Evolutionary conservation across 345 rosid species (phyloP), one percentile per base, ranked within the genome.

Genomic region (Citrus cavaleriei): DNA sequence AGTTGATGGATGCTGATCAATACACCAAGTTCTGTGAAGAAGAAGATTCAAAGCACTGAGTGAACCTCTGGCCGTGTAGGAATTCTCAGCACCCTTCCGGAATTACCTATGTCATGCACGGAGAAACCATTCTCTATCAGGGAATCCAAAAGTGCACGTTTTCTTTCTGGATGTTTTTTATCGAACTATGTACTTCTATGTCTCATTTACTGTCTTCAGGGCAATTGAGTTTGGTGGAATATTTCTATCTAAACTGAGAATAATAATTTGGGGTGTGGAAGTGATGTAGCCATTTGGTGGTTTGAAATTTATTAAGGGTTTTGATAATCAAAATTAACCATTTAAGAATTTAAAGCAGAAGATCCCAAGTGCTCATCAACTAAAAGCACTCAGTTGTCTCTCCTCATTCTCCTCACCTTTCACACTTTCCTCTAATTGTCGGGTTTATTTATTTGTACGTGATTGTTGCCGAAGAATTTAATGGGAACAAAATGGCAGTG

Each of bases 1-100:
- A 84, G 78, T 84, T 97, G 89, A 94, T 90, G 95, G 92, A 88
- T 75, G 81, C 98, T 2, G 95, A 90, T 18, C 81, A 88, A 70
- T 97, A 97, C 85, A 82, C 90, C 14, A 94, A 93, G 85, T 92
- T 92, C 89, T 97, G 98, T 14, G 98, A 97, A 83, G 98, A 94
- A 84, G 99, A 97, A 85, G 98, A 94, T 57, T 89, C 86, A n/a
- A 84, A 90, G 79, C 97, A 95, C 59, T 95, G 78, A 95, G 77
- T 32, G 51, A 85, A 81, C 64, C 13, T 30, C 49, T 46, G 54
- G 28, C 35, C 42, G 12, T 34, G 32, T n/a, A 51, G 54, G 72
- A 65, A 55, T 14, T 30, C 8, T 5, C 77, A n/a, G 73, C 74
- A 57, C 54, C n/a, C 13, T 25, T 60, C 30, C 1, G n/a, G 69